phyloP scores from a whole-genome alignment of 2,329 filamentous ascomycete species.

The Nannizziopsis barbatae region DNA sequence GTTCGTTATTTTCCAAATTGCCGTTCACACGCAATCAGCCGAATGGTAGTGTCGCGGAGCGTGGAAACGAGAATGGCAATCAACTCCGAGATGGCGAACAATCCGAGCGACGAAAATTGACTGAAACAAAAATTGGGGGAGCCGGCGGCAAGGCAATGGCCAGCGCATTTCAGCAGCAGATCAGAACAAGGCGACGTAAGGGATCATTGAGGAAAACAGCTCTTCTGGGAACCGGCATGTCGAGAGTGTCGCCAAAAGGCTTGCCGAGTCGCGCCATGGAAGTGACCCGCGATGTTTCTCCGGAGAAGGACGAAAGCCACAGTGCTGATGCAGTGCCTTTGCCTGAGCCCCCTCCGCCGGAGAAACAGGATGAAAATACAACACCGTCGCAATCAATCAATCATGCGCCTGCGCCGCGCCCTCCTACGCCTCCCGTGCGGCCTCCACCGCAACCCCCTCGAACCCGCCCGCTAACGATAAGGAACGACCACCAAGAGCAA shows the following conservation, averaged over 20 bases:
- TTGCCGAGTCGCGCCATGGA: constrained; percentile 4
- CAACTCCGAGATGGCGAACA: constrained; percentile 18
- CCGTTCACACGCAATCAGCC: constrained; percentile 11
- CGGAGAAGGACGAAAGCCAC: not conserved
- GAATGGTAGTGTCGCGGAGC: constrained; percentile 5
- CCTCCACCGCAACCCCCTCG: constrained; percentile 14
- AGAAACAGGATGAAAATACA: not conserved
- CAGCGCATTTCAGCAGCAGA: constrained; percentile 38
- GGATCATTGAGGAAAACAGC: constrained; percentile 82
- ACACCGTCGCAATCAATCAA: not conserved
- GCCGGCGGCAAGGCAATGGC: constrained; percentile 39
- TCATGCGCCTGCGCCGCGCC: not conserved
- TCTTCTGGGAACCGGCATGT: constrained; percentile 50
- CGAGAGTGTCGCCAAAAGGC: constrained; percentile 19
- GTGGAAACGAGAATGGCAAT: constrained; percentile 18
- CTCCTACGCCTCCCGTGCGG: constrained; percentile 10
- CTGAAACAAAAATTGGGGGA: constrained; percentile 21
- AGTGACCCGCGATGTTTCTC: not conserved
- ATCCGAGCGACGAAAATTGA: not conserved
- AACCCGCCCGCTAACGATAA: constrained; percentile 2
- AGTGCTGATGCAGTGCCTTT: not conserved
- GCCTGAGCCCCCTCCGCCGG: not conserved
- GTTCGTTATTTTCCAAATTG: constrained; percentile 19
- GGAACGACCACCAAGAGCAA: constrained; percentile 16
- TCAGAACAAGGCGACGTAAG: constrained; percentile 56